These are phyloP conservation scores for Calocybe cyanea DNA, from an alignment of 768 basidiomycete genomes.

Conservation along the genomic window DNA sequence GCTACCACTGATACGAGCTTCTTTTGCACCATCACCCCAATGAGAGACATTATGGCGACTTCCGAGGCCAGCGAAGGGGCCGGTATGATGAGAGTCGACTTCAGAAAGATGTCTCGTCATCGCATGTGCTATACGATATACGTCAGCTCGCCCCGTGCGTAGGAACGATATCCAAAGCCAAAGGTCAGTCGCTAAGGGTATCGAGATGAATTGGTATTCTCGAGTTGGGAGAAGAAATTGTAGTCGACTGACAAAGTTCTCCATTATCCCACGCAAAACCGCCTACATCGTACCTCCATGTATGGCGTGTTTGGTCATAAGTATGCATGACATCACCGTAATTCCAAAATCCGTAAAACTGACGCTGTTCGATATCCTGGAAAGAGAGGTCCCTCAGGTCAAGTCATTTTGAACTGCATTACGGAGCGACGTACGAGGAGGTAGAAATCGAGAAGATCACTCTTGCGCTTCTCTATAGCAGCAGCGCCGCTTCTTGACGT, in stretches of 20 bases:
- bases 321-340: conserved; percentile 38
- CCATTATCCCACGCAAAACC: conserved; percentile 37
- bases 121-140: conserved; percentile 30
- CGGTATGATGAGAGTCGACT: conserved; percentile 34
- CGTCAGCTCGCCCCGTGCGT: conserved; percentile 32
- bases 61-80: conserved; percentile 33
- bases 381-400: neutral
- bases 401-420: neutral
- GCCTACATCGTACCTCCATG: conserved; percentile 36
- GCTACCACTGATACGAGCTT: conserved; percentile 31
- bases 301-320: conserved; percentile 35
- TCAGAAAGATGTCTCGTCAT: conserved; percentile 36
- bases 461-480: conserved; percentile 31
- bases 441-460: conserved; percentile 34
- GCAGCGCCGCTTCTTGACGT: conserved; percentile 26
- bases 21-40: conserved; percentile 39
- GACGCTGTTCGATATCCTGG: conserved; percentile 30
- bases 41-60: conserved; percentile 34
- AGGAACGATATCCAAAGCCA: conserved; percentile 39
- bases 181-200: conserved; percentile 26
- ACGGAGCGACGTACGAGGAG: conserved; percentile 18
- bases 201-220: neutral
- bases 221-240: neutral
- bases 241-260: conserved; percentile 24
- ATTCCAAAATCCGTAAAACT: conserved; percentile 38